phyloP scores from a whole-genome alignment of 2,329 filamentous ascomycete species.

The Magnaporthiopsis rhizophila region DNA sequence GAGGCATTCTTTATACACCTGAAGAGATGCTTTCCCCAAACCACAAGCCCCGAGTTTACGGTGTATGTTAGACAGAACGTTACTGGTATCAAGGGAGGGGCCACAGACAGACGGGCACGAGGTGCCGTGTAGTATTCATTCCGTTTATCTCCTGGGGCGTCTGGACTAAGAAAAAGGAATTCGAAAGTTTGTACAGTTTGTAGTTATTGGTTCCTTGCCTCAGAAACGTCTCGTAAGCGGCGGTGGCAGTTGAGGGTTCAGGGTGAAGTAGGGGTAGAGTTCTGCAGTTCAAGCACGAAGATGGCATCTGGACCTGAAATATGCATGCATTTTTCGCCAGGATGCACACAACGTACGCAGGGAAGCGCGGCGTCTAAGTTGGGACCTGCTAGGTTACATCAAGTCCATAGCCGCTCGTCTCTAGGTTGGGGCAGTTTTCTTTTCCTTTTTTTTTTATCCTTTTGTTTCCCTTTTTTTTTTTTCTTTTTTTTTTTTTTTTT shows the following conservation, averaged over 20 bases:
- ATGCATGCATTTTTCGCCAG: background rate
- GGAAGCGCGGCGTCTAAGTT: too few relatives aligned
- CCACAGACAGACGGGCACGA: background rate
- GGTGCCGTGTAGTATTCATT: background rate
- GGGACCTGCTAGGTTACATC: background rate
- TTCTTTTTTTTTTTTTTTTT: too few relatives aligned
- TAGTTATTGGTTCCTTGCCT: background rate
- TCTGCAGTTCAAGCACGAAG: background rate
- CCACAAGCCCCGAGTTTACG: background rate
- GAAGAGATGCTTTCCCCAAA: background rate
- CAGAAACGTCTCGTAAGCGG: background rate
- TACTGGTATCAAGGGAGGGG: background rate
- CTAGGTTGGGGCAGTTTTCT: background rate
- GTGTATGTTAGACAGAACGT: background rate
- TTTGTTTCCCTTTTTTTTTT: too few relatives aligned
- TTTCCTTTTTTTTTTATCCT: background rate
- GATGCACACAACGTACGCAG: background rate
- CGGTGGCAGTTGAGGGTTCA: background rate
- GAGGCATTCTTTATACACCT: background rate
- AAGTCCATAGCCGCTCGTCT: background rate
- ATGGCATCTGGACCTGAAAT: background rate
- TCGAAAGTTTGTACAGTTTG: background rate
- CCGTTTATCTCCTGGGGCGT: background rate
- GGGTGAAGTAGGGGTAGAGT: background rate
- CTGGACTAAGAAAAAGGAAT: background rate